Base-by-base conservation (phyloP, 2,329 filamentous ascomycete genomes). In the Xylariales sp. region DNA sequence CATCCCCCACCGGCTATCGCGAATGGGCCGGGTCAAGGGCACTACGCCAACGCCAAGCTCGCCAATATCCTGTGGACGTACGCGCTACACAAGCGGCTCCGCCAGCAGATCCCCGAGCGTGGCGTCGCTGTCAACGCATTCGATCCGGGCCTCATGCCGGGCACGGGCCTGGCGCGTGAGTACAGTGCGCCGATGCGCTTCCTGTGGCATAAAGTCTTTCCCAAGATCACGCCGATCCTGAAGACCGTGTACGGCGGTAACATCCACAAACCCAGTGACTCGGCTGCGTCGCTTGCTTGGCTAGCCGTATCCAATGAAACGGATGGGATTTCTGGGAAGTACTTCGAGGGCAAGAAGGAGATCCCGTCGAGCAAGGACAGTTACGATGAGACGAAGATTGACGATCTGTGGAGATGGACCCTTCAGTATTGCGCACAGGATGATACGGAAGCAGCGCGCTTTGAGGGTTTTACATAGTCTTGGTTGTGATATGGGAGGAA, bases 391-490 rank as follows among this genome's bases (percentile, higher is more conserved):
- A 70, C 61, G 30, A 83, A 84, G 72, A 84, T 86, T 73, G 81
- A 86, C 16, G 83, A 85, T 69, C 67, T 85, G 39, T 85, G 82
- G 82, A 61, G 75, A 30, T 86, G 83, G 84, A 86, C 83, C 0
- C 18, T 66, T 1, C 39, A 63, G 0, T 63, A 59, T 30, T 62
- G 56, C 10, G 63, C 59, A 6, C 48, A 56, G 14, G 65, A 54
- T 10, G 66, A 69, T 5, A 64, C 61, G 10, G 71, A 73, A 36
- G 18, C 18, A 9, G 64, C 54, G 10, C 60, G 56, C 1, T 72
- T 73, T 50, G 70, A 73, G 32, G 43, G 54, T 30, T 43, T 63
- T 5, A 32, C 5, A 3, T 55, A 43, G 10, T 8, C n/a, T 18
- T 0, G 2, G 18, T 43, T 43, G 36, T 30, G 12, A 3, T 28